Percentiles rank a stretch among this genome's conserved stretches.
phyloP scores from a whole-genome alignment of 1,284 basidiomycete genomes.

The Boletus coffeatus region DNA sequence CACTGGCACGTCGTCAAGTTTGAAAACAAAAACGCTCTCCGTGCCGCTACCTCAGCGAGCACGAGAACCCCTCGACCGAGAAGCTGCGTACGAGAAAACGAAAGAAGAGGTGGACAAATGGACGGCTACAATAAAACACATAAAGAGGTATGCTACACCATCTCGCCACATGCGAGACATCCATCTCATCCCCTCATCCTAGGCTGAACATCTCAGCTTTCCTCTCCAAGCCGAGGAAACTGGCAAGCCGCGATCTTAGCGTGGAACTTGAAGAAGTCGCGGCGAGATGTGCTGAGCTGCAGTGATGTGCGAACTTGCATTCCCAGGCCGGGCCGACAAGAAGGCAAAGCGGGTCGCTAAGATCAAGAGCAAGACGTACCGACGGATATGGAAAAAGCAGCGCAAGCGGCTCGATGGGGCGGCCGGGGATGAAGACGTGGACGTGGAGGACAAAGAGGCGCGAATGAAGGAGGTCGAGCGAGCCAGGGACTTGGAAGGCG shows the following conservation, averaged over 20 bases:
- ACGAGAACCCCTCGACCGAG: slow-evolving; percentile 87
- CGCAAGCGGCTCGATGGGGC: slow-evolving; percentile 51
- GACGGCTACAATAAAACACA: slow-evolving; percentile 85
- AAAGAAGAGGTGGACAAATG: slow-evolving; percentile 93
- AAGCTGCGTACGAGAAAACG: slow-evolving; percentile 92
- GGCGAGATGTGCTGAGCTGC: too few species aligned
- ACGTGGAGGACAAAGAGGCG: slow-evolving; percentile 47
- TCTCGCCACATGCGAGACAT: background rate
- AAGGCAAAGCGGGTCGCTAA: slow-evolving; percentile 91
- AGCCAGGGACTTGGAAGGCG: too few species aligned
- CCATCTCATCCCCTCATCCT: background rate
- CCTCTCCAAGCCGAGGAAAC: slow-evolving; percentile 71
- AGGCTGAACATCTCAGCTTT: slow-evolving; percentile 91
- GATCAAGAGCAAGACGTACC: slow-evolving; percentile 95
- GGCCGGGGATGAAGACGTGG: slow-evolving; percentile 34
- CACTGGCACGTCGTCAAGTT: slow-evolving; percentile 34
- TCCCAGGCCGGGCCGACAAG: slow-evolving; percentile 43
- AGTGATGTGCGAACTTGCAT: too few species aligned
- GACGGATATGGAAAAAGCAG: slow-evolving; percentile 81
- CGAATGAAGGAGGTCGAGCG: slow-evolving; percentile 70
- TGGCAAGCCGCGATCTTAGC: slow-evolving; percentile 32
- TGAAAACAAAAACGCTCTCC: slow-evolving; percentile 54
- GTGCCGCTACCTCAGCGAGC: slow-evolving; percentile 85
- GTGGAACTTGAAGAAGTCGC: too few species aligned
- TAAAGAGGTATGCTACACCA: slow-evolving; percentile 56